Base-by-base conservation (phyloP, 2,329 filamentous ascomycete genomes). In the Nemania sp. region DNA sequence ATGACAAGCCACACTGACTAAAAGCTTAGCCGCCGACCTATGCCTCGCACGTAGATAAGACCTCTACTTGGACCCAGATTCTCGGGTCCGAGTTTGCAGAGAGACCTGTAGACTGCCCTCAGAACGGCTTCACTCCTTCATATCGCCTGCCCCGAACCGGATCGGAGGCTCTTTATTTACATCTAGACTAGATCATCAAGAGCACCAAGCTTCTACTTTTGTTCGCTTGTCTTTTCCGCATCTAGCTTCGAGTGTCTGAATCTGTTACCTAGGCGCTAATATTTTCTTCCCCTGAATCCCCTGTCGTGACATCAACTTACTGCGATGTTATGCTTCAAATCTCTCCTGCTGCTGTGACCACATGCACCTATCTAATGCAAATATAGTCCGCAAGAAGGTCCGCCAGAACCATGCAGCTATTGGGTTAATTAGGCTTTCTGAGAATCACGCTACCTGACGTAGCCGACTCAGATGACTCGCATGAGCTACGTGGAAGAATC, bases 211-310 rank as follows among this genome's bases (percentile, higher is more conserved):
- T 77, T 76, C 76, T 76, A 73, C 57, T 77, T 79, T 74, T 73
- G 73, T 79, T 82, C 81, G 81, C 81, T 82, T 82, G 77, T 69
- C 70, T 74, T 78, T 82, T 79, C 80, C 79, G 54, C 54, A 80
- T 81, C 63, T 62, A 75, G 80, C 57, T 49, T 43, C 56, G 54
- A 70, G 57, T 52, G 49, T 65, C 68, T 66, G 71, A 72, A 67
- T 74, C 70, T 68, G 70, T 72, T 70, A 66, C 70, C 66, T 70
- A 64, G 65, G 64, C 59, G 29, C 61, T 67, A n/a, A n/a, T n/a
- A 38, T 62, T 45, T 51, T 68, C 45, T 57, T 61, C 64, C 65
- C 68, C 69, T 71, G 54, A 60, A 47, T 29, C 53, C n/a, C 53
- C 29, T 60, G 53, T 60, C 52, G 58, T 64, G 53, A 66, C 22